Evolutionary conservation across 2,329 filamentous ascomycete species (phyloP).

Genomic region (Diplocarpon rosae): DNA sequence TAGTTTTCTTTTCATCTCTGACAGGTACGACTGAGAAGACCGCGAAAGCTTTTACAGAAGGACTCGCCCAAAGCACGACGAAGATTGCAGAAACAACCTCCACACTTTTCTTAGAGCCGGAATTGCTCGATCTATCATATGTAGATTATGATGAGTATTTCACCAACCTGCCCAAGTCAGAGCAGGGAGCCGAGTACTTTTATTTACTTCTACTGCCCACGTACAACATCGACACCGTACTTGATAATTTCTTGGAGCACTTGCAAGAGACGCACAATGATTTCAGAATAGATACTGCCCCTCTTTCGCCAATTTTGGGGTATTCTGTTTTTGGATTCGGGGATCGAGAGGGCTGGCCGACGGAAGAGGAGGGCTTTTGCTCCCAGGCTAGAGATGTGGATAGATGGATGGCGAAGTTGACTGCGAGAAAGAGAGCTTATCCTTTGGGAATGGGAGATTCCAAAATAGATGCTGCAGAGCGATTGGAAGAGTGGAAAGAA

Average conservation of each 20-base stretch:
- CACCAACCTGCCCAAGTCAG: conserved; percentile 58
- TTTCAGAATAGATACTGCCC: conserved; percentile 86
- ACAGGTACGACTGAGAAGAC: conserved; percentile 72
- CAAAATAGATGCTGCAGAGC: conserved; percentile 56
- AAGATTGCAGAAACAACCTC: conserved; percentile 20
- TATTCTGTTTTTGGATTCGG: conserved; percentile 94
- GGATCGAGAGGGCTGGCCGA: conserved; percentile 84
- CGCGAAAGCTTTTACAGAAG: conserved; percentile 50
- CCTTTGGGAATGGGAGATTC: conserved; percentile 82
- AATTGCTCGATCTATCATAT: conserved; percentile 68
- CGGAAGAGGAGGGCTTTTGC: conserved; percentile 82
- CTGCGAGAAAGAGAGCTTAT: conserved; percentile 73
- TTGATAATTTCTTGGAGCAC: conserved; percentile 79
- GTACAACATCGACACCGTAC: conserved; percentile 90
- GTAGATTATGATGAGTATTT: conserved; percentile 93
- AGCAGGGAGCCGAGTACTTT: conserved; percentile 46
- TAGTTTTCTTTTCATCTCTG: conserved; percentile 84
- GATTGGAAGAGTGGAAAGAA: conserved; percentile 65
- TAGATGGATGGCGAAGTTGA: conserved; percentile 95
- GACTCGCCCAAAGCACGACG: conserved; percentile 35
- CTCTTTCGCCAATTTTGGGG: conserved; percentile 64
- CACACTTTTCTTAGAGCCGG: conserved; percentile 41
- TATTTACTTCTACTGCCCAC: conserved; percentile 81
- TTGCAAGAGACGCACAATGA: conserved; percentile 90
- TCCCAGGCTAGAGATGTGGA: conserved; percentile 85